Evolutionary conservation across 768 basidiomycete species (phyloP).

Genomic region (Trametes cinnabarina): DNA sequence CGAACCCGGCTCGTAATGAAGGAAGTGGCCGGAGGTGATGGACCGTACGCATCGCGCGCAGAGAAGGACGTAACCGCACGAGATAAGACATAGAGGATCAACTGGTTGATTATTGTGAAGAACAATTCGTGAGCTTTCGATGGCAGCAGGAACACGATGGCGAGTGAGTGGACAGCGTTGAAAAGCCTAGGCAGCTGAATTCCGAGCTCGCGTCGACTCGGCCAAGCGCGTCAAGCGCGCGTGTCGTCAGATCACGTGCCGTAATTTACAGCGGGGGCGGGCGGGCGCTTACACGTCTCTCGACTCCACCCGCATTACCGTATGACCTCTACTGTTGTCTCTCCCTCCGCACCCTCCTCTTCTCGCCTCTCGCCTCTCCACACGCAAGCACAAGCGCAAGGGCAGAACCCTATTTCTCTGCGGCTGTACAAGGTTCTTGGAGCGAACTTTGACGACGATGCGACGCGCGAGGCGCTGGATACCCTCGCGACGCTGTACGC

Average conservation of each 20-base stretch:
- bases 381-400: constrained; percentile 1
- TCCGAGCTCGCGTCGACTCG: not conserved
- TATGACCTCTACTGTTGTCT: constrained; percentile 17
- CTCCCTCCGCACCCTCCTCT: constrained; percentile 24
- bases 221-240: not conserved
- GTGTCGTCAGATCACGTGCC: not conserved
- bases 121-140: no score
- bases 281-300: no score
- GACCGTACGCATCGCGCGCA: not conserved
- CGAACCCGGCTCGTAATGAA: not conserved
- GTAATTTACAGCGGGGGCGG: no score
- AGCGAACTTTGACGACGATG: constrained; percentile 73
- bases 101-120: not conserved
- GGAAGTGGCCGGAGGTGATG: not conserved
- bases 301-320: no score
- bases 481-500: constrained; percentile 83
- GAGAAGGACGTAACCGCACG: not conserved
- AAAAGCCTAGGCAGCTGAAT: not conserved
- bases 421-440: constrained; percentile 90
- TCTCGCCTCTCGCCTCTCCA: constrained; percentile 17
- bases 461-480: constrained; percentile 75
- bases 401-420: constrained; percentile 75
- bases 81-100: not conserved
- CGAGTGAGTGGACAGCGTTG: not conserved
- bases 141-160: no score